Evolutionary conservation across 2,329 filamentous ascomycete genomes (phyloP).

Genomic region (Trichophyton equinum): DNA sequence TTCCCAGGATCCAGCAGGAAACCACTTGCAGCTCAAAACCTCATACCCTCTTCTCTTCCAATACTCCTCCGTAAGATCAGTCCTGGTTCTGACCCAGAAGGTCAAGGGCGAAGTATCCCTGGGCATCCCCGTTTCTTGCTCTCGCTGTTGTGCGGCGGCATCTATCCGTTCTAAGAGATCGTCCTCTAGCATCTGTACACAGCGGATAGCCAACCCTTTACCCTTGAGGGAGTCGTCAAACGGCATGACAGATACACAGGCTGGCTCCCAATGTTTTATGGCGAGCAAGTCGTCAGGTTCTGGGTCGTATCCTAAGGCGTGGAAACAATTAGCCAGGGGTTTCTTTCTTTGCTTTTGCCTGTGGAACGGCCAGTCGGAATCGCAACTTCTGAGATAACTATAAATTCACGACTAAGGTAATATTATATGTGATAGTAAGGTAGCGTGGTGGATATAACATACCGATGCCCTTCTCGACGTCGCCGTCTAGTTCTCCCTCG

Average conservation of each 20-base stretch:
- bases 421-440: background rate
- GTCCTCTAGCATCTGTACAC: constrained; percentile 5
- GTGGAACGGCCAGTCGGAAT: background rate
- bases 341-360: background rate
- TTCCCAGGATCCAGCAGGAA: constrained; percentile 6
- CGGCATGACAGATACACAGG: constrained; percentile 5
- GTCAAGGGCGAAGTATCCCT: constrained; percentile 3
- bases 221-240: constrained; percentile 8
- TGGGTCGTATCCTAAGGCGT: constrained; percentile 6
- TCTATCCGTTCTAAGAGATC: constrained; percentile 9
- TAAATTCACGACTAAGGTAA: background rate
- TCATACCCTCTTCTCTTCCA: constrained; percentile 11
- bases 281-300: constrained; percentile 8
- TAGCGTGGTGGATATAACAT: background rate
- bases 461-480: constrained; percentile 1
- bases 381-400: background rate
- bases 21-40: constrained; percentile 5
- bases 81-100: constrained; percentile 10
- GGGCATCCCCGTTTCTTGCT: background rate
- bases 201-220: constrained; percentile 7
- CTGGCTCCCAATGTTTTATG: constrained; percentile 10
- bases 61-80: constrained; percentile 6
- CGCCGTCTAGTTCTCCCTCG: background rate
- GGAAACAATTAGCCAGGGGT: background rate
- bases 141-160: background rate